Percentiles rank a stretch among this genome's conserved stretches.
These are phyloP conservation scores for Capronia coronata DNA, from an alignment of 2,329 filamentous ascomycete genomes.

Conservation along the genomic window DNA sequence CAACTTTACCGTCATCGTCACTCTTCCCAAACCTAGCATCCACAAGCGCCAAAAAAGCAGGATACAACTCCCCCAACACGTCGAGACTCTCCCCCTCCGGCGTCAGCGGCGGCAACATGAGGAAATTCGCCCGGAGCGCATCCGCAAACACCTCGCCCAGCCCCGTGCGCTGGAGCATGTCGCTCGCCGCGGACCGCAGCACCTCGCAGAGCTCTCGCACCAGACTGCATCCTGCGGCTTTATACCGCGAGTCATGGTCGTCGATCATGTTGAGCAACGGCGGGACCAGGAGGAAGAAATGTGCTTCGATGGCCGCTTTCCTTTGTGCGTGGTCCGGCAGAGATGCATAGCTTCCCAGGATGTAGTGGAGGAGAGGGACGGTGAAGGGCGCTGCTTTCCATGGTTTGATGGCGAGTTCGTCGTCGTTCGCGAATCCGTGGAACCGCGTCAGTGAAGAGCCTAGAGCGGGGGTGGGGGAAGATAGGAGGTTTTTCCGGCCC, in stretches of 20 bases:
- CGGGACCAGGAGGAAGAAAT: constrained; percentile 42
- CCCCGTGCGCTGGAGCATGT: constrained; percentile 39
- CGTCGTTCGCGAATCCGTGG: not conserved
- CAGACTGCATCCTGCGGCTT: constrained; percentile 36
- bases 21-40: constrained; percentile 35
- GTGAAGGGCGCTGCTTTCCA: constrained; percentile 26
- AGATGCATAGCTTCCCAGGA: constrained; percentile 11
- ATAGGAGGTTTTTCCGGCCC: constrained; percentile 41
- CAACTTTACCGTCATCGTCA: not conserved
- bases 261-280: constrained; percentile 41
- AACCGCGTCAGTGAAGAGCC: constrained; percentile 32
- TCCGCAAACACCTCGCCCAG: constrained; percentile 43
- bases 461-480: constrained; percentile 32
- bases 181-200: constrained; percentile 29
- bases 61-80: constrained; percentile 61
- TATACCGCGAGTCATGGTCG: constrained; percentile 36
- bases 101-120: constrained; percentile 70
- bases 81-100: constrained; percentile 61
- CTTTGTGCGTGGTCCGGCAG: constrained; percentile 5
- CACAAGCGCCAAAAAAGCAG: constrained; percentile 56
- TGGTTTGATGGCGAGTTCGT: constrained; percentile 13
- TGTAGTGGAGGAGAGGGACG: constrained; percentile 7
- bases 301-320: constrained; percentile 34
- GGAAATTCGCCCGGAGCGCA: constrained; percentile 55
- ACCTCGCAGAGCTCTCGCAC: constrained; percentile 34